These are phyloP conservation scores for Orbilia oligospora DNA, from an alignment of 2,329 filamentous ascomycete genomes.

Conservation along the genomic window DNA sequence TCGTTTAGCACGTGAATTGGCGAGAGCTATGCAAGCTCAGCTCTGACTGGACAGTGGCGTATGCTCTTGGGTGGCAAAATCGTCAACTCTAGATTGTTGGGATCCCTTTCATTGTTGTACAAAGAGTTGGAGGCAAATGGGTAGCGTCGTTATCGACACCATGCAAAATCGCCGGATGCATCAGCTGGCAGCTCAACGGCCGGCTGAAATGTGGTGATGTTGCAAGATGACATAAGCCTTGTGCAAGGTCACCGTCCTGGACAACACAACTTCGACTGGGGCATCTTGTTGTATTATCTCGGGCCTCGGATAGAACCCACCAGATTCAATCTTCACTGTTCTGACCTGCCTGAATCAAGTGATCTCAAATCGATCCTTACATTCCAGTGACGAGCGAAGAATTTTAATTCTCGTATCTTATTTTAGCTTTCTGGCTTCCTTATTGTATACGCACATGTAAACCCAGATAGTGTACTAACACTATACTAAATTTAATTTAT, in stretches of 20 bases:
- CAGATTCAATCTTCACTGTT: background rate
- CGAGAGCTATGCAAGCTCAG: constrained; percentile 13
- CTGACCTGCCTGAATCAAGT: constrained; percentile 9
- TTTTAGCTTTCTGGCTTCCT: background rate
- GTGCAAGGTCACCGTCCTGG: background rate
- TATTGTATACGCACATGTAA: background rate
- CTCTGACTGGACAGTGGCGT: background rate
- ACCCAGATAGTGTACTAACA: no score
- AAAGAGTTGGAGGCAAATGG: background rate
- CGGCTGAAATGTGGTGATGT: constrained; percentile 14
- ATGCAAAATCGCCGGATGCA: constrained; percentile 3
- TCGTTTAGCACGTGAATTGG: constrained; percentile 22
- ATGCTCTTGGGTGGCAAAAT: constrained; percentile 9
- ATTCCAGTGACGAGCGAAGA: background rate
- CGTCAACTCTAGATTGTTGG: background rate
- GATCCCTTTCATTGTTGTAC: background rate
- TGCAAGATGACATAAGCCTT: constrained; percentile 26
- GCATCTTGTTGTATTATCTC: constrained; percentile 21
- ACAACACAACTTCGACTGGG: constrained; percentile 6
- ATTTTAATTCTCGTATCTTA: background rate
- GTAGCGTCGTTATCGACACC: background rate
- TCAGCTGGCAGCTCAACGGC: background rate
- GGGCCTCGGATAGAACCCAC: constrained; percentile 25
- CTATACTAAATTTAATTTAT: no score
- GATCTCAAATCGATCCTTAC: background rate